Evolutionary conservation across 208 protist species (phyloP), one percentile per base, ranked within the genome.

Genomic region (Wallacemonas sp.): DNA sequence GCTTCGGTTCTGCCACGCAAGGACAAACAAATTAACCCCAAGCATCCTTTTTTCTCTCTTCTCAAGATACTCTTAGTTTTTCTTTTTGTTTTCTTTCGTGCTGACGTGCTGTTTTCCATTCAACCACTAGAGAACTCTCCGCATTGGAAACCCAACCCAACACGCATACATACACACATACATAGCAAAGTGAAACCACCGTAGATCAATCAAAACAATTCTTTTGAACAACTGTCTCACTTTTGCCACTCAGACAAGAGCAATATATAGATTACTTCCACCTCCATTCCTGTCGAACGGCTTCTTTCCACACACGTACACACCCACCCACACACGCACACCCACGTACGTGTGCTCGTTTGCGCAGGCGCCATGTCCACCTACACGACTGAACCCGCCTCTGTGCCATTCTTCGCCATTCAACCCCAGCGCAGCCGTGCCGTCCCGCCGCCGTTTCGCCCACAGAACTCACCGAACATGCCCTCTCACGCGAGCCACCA

Each of bases 131-230:
- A 41, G 29, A 1, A 20, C 52, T 16, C 0, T 55, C 11, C 2
- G 46, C 20, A n/a, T n/a, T 61, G 42, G 18, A 23, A 63, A 46
- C 5, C 33, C 52, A 31, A 72, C 33, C 54, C 22, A 42, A 18
- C 33, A 52, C 36, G 52, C 38, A 44, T 28, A 54, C 28, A 67
- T 61, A 48, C 39, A 42, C 33, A 62, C 57, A 42, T 26, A 42
- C 12, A 41, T 22, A 41, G 10, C 26, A 59, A 16, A 59, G 26
- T 57, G 31, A 52, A 52, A 69, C 29, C n/a, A n/a, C n/a, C n/a
- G n/a, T n/a, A n/a, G n/a, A n/a, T n/a, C n/a, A n/a, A n/a, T n/a
- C n/a, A n/a, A n/a, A n/a, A n/a, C n/a, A n/a, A n/a, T n/a, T n/a
- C n/a, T n/a, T n/a, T n/a, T n/a, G n/a, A n/a, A n/a, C n/a, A n/a